Conservation (phyloP, 2,329 filamentous ascomycete species). For the Nigrospora osmanthi region DNA sequence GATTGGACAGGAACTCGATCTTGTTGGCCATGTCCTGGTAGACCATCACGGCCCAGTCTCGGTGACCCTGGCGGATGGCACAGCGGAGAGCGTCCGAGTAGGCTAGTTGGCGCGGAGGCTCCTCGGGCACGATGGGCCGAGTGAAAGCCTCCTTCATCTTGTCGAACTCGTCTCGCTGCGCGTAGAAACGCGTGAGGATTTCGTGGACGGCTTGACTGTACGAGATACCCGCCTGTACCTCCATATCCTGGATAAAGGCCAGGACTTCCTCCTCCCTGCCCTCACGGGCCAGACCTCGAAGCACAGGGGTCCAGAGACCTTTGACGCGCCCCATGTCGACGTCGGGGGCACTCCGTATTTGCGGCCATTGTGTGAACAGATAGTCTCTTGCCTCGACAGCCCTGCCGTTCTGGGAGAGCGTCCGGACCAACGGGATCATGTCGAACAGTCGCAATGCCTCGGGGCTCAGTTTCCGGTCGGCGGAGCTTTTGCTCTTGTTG, state of each 20-base stretch:
- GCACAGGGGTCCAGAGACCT: slow-evolving; percentile 38
- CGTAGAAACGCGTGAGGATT: slow-evolving; percentile 56
- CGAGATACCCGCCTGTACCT: slow-evolving; percentile 36
- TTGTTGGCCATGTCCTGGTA: slow-evolving; percentile 43
- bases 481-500: neutral
- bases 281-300: slow-evolving; percentile 56
- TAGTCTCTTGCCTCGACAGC: slow-evolving; percentile 20
- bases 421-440: slow-evolving; percentile 12
- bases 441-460: slow-evolving; percentile 11
- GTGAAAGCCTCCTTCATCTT: slow-evolving; percentile 63
- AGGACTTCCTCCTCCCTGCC: slow-evolving; percentile 50
- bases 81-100: slow-evolving; percentile 52
- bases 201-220: slow-evolving; percentile 39
- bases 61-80: slow-evolving; percentile 49
- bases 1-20: slow-evolving; percentile 12
- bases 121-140: slow-evolving; percentile 35
- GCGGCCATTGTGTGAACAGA: slow-evolving; percentile 9
- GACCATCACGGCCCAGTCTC: slow-evolving; percentile 54
- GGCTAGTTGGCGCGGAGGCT: slow-evolving; percentile 33
- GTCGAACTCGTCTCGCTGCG: slow-evolving; percentile 45
- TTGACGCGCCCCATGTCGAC: slow-evolving; percentile 23
- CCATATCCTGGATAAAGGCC: slow-evolving; percentile 38
- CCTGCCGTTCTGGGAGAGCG: slow-evolving; percentile 18
- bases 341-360: slow-evolving; percentile 2
- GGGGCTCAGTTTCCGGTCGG: neutral